These are phyloP conservation scores for Cryptosporidium felis DNA, from an alignment of 169 alveolate genomes.

Conservation along the genomic window DNA sequence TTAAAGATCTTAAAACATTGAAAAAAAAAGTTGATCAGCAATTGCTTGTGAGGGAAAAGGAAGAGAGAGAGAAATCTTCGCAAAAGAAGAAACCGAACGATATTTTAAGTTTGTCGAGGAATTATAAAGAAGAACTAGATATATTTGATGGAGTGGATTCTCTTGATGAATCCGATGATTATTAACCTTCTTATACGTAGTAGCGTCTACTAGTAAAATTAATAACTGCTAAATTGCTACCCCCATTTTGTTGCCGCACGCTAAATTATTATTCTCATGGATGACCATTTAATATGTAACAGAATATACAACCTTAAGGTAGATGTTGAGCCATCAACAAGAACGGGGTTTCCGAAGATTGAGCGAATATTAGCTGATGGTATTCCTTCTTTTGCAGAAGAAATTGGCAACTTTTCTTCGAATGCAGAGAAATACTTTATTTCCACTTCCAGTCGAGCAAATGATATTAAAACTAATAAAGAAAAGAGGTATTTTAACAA, in stretches of 20 bases:
- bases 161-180: slow-evolving; percentile 65
- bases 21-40: slow-evolving; percentile 60
- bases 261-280: slow-evolving; percentile 10
- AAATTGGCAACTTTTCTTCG: slow-evolving; percentile 23
- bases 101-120: slow-evolving; percentile 5
- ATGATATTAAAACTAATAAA: neutral
- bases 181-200: neutral
- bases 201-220: no score
- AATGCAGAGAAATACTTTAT: slow-evolving; percentile 49
- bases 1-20: slow-evolving; percentile 46
- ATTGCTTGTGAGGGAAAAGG: slow-evolving; percentile 17
- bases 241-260: no score
- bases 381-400: slow-evolving; percentile 21
- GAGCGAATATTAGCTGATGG: slow-evolving; percentile 45
- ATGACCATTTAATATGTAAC: slow-evolving; percentile 1
- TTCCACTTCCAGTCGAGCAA: slow-evolving; percentile 28
- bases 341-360: slow-evolving; percentile 17
- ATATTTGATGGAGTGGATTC: slow-evolving; percentile 67
- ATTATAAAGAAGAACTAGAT: slow-evolving; percentile 57
- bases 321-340: slow-evolving; percentile 13
- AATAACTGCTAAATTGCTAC: no score
- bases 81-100: slow-evolving; percentile 64
- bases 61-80: slow-evolving; percentile 43
- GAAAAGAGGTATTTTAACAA: neutral
- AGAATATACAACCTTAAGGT: neutral